Evolutionary conservation across 2,329 filamentous ascomycete genomes (phyloP).

Genomic region (Sporothrix pseudoabietina): DNA sequence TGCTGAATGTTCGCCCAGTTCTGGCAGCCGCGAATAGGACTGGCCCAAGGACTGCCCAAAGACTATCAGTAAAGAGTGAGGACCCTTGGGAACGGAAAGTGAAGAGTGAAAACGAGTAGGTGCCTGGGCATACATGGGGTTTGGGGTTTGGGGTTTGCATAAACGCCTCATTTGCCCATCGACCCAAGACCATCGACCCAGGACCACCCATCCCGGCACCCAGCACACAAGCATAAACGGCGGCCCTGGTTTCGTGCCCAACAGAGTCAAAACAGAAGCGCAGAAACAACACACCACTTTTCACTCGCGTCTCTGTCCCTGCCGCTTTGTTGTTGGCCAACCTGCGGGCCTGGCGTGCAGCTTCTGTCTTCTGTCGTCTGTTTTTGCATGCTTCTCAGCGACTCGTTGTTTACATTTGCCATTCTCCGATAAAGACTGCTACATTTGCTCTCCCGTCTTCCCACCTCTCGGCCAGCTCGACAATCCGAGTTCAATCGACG

Average conservation of each 20-base stretch:
- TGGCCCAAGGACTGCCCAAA: not conserved
- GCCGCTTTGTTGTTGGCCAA: not conserved
- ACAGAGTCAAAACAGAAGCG: not conserved
- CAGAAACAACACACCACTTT: not conserved
- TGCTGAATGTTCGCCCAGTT: too few species aligned
- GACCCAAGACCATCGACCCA: not conserved
- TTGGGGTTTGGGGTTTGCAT: slow-evolving; percentile 22
- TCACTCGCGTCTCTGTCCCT: not conserved
- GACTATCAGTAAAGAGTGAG: too few species aligned
- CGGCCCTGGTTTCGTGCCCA: slow-evolving; percentile 11
- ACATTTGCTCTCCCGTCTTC: not conserved
- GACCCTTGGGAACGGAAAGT: not conserved
- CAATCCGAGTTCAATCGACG: not conserved
- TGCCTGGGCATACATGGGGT: not conserved
- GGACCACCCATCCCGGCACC: not conserved
- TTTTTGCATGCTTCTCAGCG: not conserved
- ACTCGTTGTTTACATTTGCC: not conserved
- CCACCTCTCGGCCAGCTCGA: not conserved
- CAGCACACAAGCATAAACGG: not conserved
- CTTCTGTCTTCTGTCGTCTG: not conserved
- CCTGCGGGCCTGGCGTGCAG: not conserved
- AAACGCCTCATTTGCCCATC: slow-evolving; percentile 25
- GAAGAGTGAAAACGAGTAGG: not conserved
- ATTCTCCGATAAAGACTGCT: not conserved
- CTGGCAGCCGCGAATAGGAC: not conserved